These are phyloP conservation scores for Globisporangium acanthophoron DNA, from an alignment of 352 stramenopile species.

Conservation along the genomic window DNA sequence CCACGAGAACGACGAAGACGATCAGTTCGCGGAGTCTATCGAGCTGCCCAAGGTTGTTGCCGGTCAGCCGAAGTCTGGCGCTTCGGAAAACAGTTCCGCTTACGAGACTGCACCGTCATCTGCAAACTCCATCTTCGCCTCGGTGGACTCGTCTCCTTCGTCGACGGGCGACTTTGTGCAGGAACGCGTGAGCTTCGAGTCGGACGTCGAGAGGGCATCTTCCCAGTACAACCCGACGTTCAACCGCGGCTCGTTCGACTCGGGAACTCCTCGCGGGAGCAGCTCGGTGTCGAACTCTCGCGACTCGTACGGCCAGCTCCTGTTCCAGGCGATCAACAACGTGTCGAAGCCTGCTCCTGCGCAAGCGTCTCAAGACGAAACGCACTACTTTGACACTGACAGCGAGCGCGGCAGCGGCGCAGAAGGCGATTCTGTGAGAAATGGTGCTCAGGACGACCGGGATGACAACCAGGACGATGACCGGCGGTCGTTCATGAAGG, in stretches of 20 bases:
- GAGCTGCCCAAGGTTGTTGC: not conserved
- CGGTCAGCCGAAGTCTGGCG: not conserved
- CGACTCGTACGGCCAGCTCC: slow-evolving; percentile 10
- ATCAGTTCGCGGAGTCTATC: slow-evolving; percentile 1
- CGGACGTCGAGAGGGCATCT: slow-evolving; percentile 7
- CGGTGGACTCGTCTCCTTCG: slow-evolving; percentile 8
- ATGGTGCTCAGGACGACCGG: not conserved
- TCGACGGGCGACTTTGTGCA: slow-evolving; percentile 3
- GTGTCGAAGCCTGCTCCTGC: slow-evolving; percentile 4
- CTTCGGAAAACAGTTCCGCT: slow-evolving; percentile 4
- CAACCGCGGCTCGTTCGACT: slow-evolving; percentile 16
- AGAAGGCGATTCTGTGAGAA: not conserved
- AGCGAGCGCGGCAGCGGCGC: slow-evolving; percentile 12
- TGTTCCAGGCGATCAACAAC: slow-evolving; percentile 15
- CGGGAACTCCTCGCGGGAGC: slow-evolving; percentile 9
- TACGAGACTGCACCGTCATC: slow-evolving; percentile 11
- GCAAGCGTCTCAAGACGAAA: not conserved
- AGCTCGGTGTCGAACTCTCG: slow-evolving; percentile 5
- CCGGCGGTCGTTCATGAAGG: slow-evolving; percentile 8
- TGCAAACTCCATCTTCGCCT: not conserved
- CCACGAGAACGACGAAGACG: slow-evolving; percentile 3
- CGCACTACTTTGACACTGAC: slow-evolving; percentile 18
- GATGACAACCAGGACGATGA: not conserved
- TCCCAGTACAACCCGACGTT: slow-evolving; percentile 5
- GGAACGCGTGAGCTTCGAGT: slow-evolving; percentile 8